Conservation (phyloP, 2,329 filamentous ascomycete genomes). For the Domatiomyces globalis region DNA sequence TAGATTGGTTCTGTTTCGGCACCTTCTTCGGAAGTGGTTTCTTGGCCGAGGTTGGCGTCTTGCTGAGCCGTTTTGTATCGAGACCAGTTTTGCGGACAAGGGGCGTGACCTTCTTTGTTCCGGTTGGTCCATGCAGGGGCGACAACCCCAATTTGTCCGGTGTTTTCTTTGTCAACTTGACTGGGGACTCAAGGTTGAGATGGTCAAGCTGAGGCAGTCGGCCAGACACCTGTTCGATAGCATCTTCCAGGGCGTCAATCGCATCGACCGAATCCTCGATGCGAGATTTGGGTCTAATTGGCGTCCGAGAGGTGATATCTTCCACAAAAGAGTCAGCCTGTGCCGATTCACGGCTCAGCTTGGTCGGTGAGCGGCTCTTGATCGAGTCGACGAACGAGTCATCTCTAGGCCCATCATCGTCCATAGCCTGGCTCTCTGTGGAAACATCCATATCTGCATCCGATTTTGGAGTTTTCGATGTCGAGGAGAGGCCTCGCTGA, state of each 20-base stretch:
- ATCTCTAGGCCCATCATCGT: conserved; percentile 6
- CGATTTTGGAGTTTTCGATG: conserved; percentile 18
- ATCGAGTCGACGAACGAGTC: conserved; percentile 22
- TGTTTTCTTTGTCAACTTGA: conserved; percentile 8
- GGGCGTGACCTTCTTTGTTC: conserved; percentile 2
- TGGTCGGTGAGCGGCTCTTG: conserved; percentile 18
- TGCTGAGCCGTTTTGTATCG: background rate
- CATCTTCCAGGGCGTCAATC: conserved; percentile 39
- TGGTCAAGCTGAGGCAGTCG: conserved; percentile 21
- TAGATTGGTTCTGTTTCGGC: background rate
- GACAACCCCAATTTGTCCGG: background rate
- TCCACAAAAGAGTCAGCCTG: conserved; percentile 13
- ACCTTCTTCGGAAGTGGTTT: background rate
- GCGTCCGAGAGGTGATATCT: conserved; percentile 12
- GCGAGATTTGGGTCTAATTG: conserved; percentile 8
- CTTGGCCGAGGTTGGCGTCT: background rate
- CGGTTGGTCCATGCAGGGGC: conserved; percentile 8
- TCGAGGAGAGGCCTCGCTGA: background rate
- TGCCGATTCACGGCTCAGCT: conserved; percentile 4
- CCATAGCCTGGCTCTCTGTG: background rate
- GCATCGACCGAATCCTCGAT: conserved; percentile 37
- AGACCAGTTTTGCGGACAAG: background rate
- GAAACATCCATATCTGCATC: conserved; percentile 16
- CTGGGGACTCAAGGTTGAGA: conserved; percentile 12
- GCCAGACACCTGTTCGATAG: conserved; percentile 34